Percentiles rank a stretch among this genome's conserved stretches.
Conservation (phyloP, 176 grass and related monocot genomes). For the Tuctoria greenei region DNA sequence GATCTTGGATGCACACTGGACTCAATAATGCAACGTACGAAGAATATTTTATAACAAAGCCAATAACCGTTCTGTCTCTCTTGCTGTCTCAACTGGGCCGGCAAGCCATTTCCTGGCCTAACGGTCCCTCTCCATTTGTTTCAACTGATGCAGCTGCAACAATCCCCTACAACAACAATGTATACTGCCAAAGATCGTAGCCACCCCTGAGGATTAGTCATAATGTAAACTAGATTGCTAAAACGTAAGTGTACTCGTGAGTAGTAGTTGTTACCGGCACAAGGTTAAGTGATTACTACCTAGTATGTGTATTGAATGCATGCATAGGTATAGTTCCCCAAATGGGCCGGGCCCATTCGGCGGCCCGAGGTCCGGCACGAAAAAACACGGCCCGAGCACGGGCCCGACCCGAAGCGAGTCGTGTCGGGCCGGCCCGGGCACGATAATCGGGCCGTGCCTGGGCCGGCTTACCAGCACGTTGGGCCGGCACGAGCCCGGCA, state of each 20-base stretch:
- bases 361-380: too few relatives aligned
- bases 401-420: too few relatives aligned
- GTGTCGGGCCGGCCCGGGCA: too few relatives aligned
- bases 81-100: slow-evolving; percentile 27
- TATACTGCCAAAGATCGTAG: background rate
- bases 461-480: too few relatives aligned
- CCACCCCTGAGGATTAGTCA: slow-evolving; percentile 12
- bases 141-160: background rate
- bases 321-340: too few relatives aligned
- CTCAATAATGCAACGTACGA: slow-evolving; percentile 33
- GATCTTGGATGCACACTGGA: background rate
- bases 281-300: background rate
- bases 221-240: background rate
- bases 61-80: slow-evolving; percentile 37
- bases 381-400: too few relatives aligned
- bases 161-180: background rate
- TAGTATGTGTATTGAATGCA: background rate
- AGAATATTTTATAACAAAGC: slow-evolving; percentile 14
- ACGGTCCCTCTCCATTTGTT: background rate
- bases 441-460: too few relatives aligned
- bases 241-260: too few relatives aligned
- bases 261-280: slow-evolving; percentile 36
- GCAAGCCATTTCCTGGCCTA: background rate
- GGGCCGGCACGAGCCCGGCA: too few relatives aligned
- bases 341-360: too few relatives aligned